These are phyloP conservation scores for Croton laevigatus DNA, from an alignment of 441 rosid genomes.

Conservation along the genomic window DNA sequence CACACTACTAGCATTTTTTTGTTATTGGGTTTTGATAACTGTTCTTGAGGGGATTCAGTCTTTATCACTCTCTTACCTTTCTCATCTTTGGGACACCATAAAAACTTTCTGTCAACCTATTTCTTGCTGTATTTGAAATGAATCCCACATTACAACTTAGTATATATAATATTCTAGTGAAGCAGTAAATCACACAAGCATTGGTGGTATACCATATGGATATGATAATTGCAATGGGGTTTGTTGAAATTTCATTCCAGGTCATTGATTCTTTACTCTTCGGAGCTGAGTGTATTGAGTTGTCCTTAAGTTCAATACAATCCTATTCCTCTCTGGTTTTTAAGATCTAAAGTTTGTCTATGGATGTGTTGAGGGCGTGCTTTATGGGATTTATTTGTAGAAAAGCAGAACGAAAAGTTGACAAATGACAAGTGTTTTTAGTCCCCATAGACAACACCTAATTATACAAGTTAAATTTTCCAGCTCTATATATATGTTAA, in stretches of 20 bases:
- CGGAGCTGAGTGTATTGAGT: background rate
- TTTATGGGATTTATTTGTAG: background rate
- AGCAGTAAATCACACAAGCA: background rate
- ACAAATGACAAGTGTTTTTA: background rate
- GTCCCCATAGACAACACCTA: background rate
- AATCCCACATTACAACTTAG: too few species aligned
- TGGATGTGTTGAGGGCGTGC: background rate
- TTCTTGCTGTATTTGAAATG: too few species aligned
- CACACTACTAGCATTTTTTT: background rate
- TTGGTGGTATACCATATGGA: background rate
- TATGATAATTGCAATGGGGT: background rate
- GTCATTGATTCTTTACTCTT: background rate
- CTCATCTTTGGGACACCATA: background rate
- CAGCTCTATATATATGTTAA: background rate
- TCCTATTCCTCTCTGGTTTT: background rate
- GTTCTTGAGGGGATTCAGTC: background rate
- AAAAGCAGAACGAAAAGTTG: background rate
- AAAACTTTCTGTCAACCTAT: background rate
- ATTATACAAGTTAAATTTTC: background rate
- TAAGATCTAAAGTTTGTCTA: background rate
- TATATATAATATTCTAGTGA: background rate
- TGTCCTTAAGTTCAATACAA: background rate
- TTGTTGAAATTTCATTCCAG: background rate
- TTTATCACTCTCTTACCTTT: background rate
- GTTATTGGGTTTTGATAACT: background rate